Conservation (phyloP, 108 stramenopile genomes). For the Fistulifera pelliculosa region DNA sequence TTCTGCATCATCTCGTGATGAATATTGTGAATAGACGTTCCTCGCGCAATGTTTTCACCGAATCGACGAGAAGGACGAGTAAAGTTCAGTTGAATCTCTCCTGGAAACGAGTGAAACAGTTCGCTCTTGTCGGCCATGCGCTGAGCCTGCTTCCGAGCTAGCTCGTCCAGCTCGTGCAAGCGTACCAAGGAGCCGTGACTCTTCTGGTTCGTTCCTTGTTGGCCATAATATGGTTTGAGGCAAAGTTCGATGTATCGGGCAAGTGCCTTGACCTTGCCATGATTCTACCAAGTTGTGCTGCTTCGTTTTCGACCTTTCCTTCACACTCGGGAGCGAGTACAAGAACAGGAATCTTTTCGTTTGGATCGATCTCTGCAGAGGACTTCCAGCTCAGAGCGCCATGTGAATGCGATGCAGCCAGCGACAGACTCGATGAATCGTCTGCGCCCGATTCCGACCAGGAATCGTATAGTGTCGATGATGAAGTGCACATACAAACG, state of each 20-base stretch:
- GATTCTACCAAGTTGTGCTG: background rate
- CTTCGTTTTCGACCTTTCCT: constrained; percentile 1
- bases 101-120: constrained; percentile 15
- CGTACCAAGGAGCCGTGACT: constrained; percentile 19
- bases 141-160: constrained; percentile 23
- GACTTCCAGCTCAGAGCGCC: too few relatives aligned
- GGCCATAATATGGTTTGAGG: constrained; percentile 34
- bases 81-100: background rate
- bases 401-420: too few relatives aligned
- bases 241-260: constrained; percentile 14
- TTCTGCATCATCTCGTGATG: constrained; percentile 23
- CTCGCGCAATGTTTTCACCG: constrained; percentile 27
- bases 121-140: constrained; percentile 15
- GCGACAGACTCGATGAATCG: too few relatives aligned
- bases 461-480: too few relatives aligned
- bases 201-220: constrained; percentile 25
- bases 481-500: too few relatives aligned
- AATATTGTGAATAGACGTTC: constrained; percentile 14
- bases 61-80: constrained; percentile 9
- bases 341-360: too few relatives aligned
- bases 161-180: constrained; percentile 20
- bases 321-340: constrained; percentile 1
- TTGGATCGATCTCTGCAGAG: too few relatives aligned
- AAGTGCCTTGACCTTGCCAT: constrained; percentile 12
- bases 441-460: too few relatives aligned